These are phyloP conservation scores for Pythium apleroticum DNA, from an alignment of 352 stramenopile species.

Conservation along the genomic window DNA sequence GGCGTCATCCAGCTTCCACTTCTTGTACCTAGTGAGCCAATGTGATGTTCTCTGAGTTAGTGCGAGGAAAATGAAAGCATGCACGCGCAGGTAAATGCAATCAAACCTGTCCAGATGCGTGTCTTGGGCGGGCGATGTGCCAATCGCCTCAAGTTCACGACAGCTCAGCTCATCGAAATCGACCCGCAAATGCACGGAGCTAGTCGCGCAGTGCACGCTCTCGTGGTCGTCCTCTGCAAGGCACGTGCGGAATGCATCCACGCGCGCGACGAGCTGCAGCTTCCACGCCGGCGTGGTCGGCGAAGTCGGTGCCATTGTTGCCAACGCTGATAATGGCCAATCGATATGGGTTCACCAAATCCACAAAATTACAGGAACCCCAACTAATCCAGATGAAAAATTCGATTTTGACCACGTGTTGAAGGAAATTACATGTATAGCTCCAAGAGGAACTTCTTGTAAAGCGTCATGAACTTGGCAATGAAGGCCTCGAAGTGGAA, in stretches of 20 bases:
- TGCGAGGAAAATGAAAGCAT: not conserved
- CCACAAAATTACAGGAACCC: not conserved
- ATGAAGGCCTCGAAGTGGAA: slow-evolving; percentile 99
- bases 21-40: slow-evolving; percentile 41
- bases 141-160: not conserved
- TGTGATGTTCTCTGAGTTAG: not conserved
- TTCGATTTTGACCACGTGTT: slow-evolving; percentile 2
- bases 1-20: slow-evolving; percentile 58
- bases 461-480: slow-evolving; percentile 99
- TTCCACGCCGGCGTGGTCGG: slow-evolving; percentile 10
- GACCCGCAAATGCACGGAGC: not conserved
- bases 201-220: not conserved
- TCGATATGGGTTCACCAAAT: slow-evolving; percentile 20
- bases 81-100: not conserved
- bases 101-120: slow-evolving; percentile 49
- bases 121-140: not conserved
- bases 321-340: slow-evolving; percentile 18
- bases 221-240: slow-evolving; percentile 13
- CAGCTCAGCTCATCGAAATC: slow-evolving; percentile 1
- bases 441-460: slow-evolving; percentile 98
- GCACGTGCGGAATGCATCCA: slow-evolving; percentile 17
- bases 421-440: slow-evolving; percentile 74
- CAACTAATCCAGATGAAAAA: not conserved
- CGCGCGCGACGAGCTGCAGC: slow-evolving; percentile 21
- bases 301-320: not conserved